Conservation (phyloP, 1,139 yeast genomes). For the Blastobotrys malaysiensis region DNA sequence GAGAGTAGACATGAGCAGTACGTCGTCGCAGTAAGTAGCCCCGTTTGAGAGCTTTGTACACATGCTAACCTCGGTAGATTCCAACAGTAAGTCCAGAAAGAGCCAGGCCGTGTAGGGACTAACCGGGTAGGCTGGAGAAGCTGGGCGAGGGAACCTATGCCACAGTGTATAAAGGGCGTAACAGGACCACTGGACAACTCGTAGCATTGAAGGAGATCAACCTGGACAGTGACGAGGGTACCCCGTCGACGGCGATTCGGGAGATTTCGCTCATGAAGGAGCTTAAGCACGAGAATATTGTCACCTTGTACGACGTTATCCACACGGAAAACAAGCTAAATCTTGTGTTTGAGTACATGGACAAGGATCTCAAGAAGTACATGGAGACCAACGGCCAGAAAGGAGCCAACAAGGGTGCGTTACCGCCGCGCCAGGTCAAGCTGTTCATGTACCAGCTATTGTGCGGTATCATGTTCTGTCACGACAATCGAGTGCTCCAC, state of each 20-base stretch:
- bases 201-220: constrained; percentile 95
- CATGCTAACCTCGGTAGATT: constrained; percentile 19
- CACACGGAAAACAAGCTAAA: constrained; percentile 96
- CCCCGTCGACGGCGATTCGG: constrained; percentile 96
- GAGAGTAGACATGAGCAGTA: not conserved
- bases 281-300: constrained; percentile 88
- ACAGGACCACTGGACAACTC: constrained; percentile 82
- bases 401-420: constrained; percentile 54
- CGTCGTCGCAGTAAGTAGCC: constrained; percentile 20
- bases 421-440: constrained; percentile 73
- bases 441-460: constrained; percentile 89
- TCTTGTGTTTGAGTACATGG: constrained; percentile 89
- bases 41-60: not conserved
- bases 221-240: constrained; percentile 94
- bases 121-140: constrained; percentile 56
- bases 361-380: constrained; percentile 85
- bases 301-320: constrained; percentile 87
- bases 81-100: constrained; percentile 19
- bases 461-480: constrained; percentile 90
- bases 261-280: constrained; percentile 97
- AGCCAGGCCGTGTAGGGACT: not conserved
- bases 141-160: constrained; percentile 98
- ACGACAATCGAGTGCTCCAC: constrained; percentile 89
- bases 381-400: constrained; percentile 83
- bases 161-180: constrained; percentile 93